These are phyloP conservation scores for Globisporangium paroecandrum DNA, from an alignment of 352 stramenopile genomes.

Conservation along the genomic window DNA sequence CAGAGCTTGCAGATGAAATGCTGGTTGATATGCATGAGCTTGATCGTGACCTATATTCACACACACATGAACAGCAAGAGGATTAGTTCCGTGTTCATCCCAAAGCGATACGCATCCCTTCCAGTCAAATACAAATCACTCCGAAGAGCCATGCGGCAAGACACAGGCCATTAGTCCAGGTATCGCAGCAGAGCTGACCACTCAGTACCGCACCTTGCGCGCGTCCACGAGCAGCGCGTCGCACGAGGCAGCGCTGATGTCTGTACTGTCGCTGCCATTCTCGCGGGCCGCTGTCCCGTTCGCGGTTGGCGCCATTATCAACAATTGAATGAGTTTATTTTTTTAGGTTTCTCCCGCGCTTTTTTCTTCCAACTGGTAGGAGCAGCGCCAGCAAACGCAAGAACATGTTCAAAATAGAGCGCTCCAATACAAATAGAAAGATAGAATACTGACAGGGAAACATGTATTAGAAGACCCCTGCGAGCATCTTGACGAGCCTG, in stretches of 20 bases:
- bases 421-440: not conserved
- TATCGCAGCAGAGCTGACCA: no score
- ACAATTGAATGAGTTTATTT: not conserved
- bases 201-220: constrained; percentile 26
- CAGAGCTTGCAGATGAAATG: constrained; percentile 69
- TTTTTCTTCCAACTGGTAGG: constrained; percentile 2
- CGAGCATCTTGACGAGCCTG: not conserved
- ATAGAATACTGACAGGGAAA: not conserved
- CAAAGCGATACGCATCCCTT: no score
- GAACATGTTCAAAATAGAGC: constrained; percentile 1
- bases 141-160: not conserved
- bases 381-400: not conserved
- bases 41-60: constrained; percentile 36
- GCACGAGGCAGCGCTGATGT: constrained; percentile 15
- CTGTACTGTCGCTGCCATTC: not conserved
- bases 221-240: constrained; percentile 34
- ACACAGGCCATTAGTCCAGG: not conserved
- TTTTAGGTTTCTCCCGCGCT: not conserved
- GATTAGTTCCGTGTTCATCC: not conserved
- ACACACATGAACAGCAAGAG: not conserved
- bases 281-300: not conserved
- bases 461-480: not conserved
- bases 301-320: constrained; percentile 4
- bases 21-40: constrained; percentile 43
- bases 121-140: not conserved